Percentiles rank a stretch among this genome's conserved stretches.
Evolutionary conservation across 2,329 filamentous ascomycete species (phyloP).

Genomic region (Rhytidhysteron rufulum): DNA sequence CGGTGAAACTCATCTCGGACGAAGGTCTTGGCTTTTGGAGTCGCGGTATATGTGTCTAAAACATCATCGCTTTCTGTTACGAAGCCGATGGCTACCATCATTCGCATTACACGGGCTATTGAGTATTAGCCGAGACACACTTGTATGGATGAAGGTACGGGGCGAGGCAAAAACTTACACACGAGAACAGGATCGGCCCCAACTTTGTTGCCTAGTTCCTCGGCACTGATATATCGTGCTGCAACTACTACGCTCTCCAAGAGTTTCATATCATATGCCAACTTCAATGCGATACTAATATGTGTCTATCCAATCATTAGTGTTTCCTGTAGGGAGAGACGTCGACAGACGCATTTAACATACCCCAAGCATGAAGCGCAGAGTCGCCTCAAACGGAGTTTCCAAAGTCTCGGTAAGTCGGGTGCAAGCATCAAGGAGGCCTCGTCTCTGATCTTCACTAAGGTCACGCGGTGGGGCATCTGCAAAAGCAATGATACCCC

Average conservation of each 20-base stretch:
- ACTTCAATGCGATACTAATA: slow-evolving; percentile 7
- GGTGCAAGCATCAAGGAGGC: slow-evolving; percentile 1
- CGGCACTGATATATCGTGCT: slow-evolving; percentile 5
- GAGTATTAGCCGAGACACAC: neutral
- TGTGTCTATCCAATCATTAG: slow-evolving; percentile 1
- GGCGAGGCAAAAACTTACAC: slow-evolving; percentile 3
- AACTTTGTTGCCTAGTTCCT: slow-evolving; percentile 9
- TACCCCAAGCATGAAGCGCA: slow-evolving; percentile 6
- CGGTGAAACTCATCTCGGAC: too few species aligned
- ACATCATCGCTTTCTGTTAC: slow-evolving; percentile 5
- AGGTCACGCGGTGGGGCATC: neutral
- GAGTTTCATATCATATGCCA: slow-evolving; percentile 14
- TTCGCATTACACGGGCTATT: slow-evolving; percentile 1
- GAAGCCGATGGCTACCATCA: slow-evolving; percentile 8
- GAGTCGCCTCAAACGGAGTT: slow-evolving; percentile 3
- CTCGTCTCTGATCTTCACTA: slow-evolving; percentile 4
- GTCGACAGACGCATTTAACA: neutral
- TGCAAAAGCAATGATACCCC: too few species aligned
- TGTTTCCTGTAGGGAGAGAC: neutral
- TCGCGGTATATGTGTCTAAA: slow-evolving; percentile 3
- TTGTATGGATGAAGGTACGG: neutral
- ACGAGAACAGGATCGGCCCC: slow-evolving; percentile 8
- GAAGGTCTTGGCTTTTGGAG: slow-evolving; percentile 4
- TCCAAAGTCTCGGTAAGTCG: slow-evolving; percentile 1
- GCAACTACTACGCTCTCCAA: slow-evolving; percentile 11